Evolutionary conservation across 345 rosid species (phyloP).

Genomic region (Cardamine occulta): DNA sequence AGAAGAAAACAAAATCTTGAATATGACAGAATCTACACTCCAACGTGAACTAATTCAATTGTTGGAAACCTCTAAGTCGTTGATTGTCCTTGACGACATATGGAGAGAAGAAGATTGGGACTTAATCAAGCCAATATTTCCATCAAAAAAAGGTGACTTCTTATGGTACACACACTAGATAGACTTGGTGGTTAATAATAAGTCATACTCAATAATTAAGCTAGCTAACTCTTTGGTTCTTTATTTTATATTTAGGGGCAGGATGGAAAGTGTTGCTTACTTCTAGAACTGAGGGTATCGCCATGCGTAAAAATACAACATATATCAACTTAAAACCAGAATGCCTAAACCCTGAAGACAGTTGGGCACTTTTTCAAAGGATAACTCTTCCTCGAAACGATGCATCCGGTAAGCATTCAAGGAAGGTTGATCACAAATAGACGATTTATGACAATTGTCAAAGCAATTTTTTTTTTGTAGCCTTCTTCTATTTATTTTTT

Average conservation of each 20-base stretch:
- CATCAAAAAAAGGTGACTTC: neutral
- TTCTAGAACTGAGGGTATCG: conserved; percentile 39
- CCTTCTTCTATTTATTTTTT: too few relatives aligned
- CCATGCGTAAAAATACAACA: neutral
- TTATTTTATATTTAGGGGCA: too few relatives aligned
- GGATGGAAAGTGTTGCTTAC: conserved; percentile 28
- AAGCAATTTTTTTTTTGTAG: too few relatives aligned
- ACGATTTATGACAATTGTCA: too few relatives aligned
- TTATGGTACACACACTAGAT: neutral
- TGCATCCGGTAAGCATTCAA: conserved; percentile 20
- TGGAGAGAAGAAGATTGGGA: neutral
- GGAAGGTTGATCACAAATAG: too few relatives aligned
- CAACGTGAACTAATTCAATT: neutral
- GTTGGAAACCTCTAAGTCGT: neutral
- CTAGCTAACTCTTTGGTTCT: conserved; percentile 2
- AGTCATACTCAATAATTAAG: too few relatives aligned
- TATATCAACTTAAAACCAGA: conserved; percentile 16
- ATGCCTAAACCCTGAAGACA: conserved; percentile 16
- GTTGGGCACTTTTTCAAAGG: conserved; percentile 41
- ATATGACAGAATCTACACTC: neutral
- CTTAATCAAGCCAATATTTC: neutral
- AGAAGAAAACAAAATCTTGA: neutral
- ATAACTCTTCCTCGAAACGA: conserved; percentile 15
- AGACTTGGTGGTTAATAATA: too few relatives aligned
- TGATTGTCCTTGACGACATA: neutral